Percentiles rank a stretch among this genome's conserved stretches.
These are phyloP conservation scores for Hirschfeldia incana DNA, from an alignment of 345 rosid genomes.

Conservation along the genomic window DNA sequence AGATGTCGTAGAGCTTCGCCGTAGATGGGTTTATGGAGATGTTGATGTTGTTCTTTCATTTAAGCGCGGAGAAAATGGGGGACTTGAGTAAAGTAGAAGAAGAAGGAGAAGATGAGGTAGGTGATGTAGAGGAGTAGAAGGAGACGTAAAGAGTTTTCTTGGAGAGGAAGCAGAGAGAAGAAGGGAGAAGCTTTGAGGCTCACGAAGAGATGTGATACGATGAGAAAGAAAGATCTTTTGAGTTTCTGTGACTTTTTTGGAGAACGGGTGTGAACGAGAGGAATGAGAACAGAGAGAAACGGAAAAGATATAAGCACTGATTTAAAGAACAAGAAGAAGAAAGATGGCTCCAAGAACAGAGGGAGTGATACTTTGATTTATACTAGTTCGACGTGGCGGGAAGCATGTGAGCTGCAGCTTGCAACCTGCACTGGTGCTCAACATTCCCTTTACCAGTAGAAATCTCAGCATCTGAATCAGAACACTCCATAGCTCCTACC, in stretches of 20 bases:
- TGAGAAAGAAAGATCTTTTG: conserved; percentile 1
- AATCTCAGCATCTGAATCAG: too few relatives aligned
- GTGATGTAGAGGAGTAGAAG: conserved; percentile 2
- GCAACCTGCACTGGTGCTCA: too few relatives aligned
- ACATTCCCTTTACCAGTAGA: too few relatives aligned
- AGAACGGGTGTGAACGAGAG: not conserved
- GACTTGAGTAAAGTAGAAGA: conserved; percentile 5
- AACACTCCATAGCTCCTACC: too few relatives aligned
- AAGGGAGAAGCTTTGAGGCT: not conserved
- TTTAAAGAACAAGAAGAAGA: not conserved
- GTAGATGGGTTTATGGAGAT: conserved; percentile 38
- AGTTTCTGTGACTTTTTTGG: not conserved
- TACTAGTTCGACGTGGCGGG: not conserved
- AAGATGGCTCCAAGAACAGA: not conserved
- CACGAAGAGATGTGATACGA: conserved; percentile 9
- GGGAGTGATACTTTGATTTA: not conserved
- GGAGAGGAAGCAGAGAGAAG: conserved; percentile 16
- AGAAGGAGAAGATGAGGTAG: conserved; percentile 6
- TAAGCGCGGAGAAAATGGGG: conserved; percentile 11
- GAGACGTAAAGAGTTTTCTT: conserved; percentile 20
- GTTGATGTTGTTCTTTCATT: conserved; percentile 36
- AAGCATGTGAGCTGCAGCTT: not conserved
- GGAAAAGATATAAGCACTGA: not conserved
- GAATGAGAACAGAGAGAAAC: conserved; percentile 18
- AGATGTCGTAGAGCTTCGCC: conserved; percentile 42